Base-by-base conservation (phyloP, 805 yeast genomes). In the Starmerella kuoi region DNA sequence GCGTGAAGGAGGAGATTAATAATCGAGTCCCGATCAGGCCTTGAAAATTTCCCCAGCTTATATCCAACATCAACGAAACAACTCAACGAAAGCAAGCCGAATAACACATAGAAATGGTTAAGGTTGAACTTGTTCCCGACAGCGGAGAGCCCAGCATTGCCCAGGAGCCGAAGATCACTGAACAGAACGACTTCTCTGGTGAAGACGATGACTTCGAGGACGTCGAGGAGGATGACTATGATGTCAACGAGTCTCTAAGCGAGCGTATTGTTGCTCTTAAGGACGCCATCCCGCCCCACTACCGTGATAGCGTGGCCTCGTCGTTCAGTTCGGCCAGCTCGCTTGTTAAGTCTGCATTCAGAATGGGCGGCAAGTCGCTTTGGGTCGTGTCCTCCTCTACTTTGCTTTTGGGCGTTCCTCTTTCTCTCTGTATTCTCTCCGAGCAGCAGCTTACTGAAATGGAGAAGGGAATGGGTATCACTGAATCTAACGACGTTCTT, bases 401-500 rank as follows among this genome's bases (percentile, higher is more conserved):
- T 32, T 67, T 91, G 55, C 72, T 91, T 49, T 68, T 91, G 55
- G 96, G 95, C 61, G 94, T 86, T 36, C 99, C 99, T 50, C 72
- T 84, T 55, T 78, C 95, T 7, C 69, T 91, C 55, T 79, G 95
- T 40, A 82, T 91, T 55, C 70, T 91, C 24, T 77, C 86, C 47
- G 96, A 88, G 68, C 93, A 86, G 61, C 96, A 88, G 68, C 73
- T 87, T 61, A 76, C 79, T 60, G 96, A 87, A 67, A 73, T 84
- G 79, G 96, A 87, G 69, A 85, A 82, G 68, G 91, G 86, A 60
- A 77, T 85, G 72, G 49, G 51, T n/a, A 35, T 47, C 32, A 48
- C 50, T 18, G 52, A 48, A 35, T 45, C 49, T 23, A 48, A 48
- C 37, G 46, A 43, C 24, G 46, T 46, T 50, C 40, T 48, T 7